These are phyloP conservation scores for Chenopodium suecicum DNA, from an alignment of 148 eudicot genomes.

Conservation along the genomic window DNA sequence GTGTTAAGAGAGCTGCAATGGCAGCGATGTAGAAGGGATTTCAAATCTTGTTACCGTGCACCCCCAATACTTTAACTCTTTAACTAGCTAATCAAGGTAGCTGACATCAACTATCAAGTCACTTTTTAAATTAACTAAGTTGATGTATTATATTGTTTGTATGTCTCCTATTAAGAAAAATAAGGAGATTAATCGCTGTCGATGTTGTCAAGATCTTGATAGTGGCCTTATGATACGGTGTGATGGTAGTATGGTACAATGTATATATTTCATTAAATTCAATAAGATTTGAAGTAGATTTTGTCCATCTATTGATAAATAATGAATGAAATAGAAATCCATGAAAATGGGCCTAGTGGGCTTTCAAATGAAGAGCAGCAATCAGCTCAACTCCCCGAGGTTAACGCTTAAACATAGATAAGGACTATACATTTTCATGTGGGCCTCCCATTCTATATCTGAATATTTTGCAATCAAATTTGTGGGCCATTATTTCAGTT, in stretches of 20 bases:
- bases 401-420: background rate
- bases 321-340: background rate
- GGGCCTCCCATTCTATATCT: background rate
- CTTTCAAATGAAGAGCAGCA: constrained; percentile 1
- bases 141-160: too few relatives aligned
- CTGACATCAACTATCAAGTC: too few relatives aligned
- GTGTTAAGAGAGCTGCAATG: too few relatives aligned
- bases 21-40: too few relatives aligned
- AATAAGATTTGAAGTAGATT: constrained; percentile 17
- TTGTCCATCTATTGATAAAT: background rate
- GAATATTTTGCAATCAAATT: constrained; percentile 9
- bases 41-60: too few relatives aligned
- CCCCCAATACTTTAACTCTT: too few relatives aligned
- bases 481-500: background rate
- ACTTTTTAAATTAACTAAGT: too few relatives aligned
- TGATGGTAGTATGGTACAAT: background rate
- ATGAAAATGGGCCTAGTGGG: background rate
- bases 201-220: background rate
- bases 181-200: background rate
- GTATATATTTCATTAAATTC: constrained; percentile 13
- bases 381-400: background rate
- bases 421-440: background rate
- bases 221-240: background rate
- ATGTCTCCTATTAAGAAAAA: too few relatives aligned
- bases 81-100: too few relatives aligned